Evolutionary conservation across 2,329 filamentous ascomycete species (phyloP).

Genomic region (Pseudogymnoascus pannorum): DNA sequence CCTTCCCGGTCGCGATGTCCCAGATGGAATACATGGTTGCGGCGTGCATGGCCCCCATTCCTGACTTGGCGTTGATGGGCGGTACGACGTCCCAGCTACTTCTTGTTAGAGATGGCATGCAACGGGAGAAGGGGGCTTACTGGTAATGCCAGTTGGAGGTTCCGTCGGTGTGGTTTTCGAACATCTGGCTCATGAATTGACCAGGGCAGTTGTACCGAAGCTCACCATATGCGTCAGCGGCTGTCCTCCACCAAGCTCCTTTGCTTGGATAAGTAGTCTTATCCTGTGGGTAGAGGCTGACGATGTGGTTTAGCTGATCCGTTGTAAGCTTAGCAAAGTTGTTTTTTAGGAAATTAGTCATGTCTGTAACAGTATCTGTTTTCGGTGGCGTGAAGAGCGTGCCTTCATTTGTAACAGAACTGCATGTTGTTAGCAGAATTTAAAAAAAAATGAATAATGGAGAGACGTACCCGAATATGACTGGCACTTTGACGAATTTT

Average conservation of each 20-base stretch:
- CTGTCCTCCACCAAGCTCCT: constrained; percentile 52
- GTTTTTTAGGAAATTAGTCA: constrained; percentile 47
- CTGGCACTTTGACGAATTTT: constrained; percentile 46
- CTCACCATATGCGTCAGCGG: constrained; percentile 54
- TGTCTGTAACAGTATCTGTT: constrained; percentile 40
- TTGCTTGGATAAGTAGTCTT: constrained; percentile 35
- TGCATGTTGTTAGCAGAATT: not conserved
- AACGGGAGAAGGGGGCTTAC: constrained; percentile 21
- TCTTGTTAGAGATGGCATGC: constrained; percentile 12
- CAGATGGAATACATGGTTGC: constrained; percentile 61
- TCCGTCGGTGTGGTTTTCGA: constrained; percentile 1
- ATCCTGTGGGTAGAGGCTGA: constrained; percentile 46
- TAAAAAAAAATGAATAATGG: not conserved
- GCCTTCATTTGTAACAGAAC: constrained; percentile 58
- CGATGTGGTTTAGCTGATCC: constrained; percentile 43
- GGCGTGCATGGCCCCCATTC: constrained; percentile 59
- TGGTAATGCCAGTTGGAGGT: constrained; percentile 57
- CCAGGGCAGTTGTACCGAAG: constrained; percentile 59
- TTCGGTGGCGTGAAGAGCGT: constrained; percentile 49
- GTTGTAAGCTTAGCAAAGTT: constrained; percentile 51
- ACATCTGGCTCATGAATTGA: constrained; percentile 38
- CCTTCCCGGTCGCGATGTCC: constrained; percentile 53
- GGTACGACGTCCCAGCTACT: constrained; percentile 50
- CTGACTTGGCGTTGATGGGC: constrained; percentile 40
- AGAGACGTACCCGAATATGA: constrained; percentile 36